Conservation (phyloP, 106 monocot species). For the Platanthera guangdongensis region DNA sequence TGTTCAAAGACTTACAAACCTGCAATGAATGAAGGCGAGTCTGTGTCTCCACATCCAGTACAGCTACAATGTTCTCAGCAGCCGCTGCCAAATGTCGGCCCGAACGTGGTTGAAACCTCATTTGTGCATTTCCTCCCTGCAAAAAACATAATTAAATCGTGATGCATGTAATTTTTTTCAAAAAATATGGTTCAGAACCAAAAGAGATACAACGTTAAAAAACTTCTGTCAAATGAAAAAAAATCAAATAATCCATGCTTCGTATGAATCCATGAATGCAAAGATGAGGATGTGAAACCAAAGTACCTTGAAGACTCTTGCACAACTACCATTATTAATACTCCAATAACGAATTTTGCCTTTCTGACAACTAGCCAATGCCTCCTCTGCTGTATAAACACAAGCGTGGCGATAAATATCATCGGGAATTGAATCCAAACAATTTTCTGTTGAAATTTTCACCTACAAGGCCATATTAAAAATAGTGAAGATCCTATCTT, state of each 20-base stretch:
- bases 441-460: slow-evolving; percentile 54
- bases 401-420: slow-evolving; percentile 87
- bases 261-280: neutral
- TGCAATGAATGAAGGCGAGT: slow-evolving; percentile 23
- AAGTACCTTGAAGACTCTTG: slow-evolving; percentile 56
- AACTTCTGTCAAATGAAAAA: neutral
- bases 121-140: slow-evolving; percentile 61
- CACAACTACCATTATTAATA: slow-evolving; percentile 64
- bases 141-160: neutral
- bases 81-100: slow-evolving; percentile 72
- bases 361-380: slow-evolving; percentile 83
- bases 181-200: neutral
- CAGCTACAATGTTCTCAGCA: slow-evolving; percentile 39
- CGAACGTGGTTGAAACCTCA: slow-evolving; percentile 72
- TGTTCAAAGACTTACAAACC: slow-evolving; percentile 11
- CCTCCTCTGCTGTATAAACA: slow-evolving; percentile 90
- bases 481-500: slow-evolving; percentile 91
- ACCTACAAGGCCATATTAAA: slow-evolving; percentile 37
- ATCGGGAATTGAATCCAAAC: slow-evolving; percentile 77
- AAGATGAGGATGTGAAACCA: neutral
- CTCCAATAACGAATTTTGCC: slow-evolving; percentile 83
- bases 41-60: slow-evolving; percentile 41
- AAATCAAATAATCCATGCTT: neutral
- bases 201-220: neutral
- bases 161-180: neutral